Evolutionary conservation across 2,329 filamentous ascomycete species (phyloP), one percentile per base, ranked within the genome.

Genomic region (Penicillium capsulatum): DNA sequence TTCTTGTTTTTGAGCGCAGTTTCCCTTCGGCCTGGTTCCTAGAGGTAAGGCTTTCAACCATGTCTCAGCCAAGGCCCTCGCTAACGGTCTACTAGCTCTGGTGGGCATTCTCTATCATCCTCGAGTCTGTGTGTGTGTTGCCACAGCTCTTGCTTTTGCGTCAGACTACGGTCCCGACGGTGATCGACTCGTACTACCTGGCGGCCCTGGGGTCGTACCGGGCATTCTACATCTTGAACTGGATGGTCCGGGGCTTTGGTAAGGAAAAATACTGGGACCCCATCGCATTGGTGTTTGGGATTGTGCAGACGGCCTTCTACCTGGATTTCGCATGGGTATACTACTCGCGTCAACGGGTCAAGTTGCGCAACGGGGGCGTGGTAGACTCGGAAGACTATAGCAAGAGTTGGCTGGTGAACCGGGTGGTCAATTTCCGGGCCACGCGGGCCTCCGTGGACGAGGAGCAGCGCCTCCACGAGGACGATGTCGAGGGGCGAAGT

Each of bases 251-350:
- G 42, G 66, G 79, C 15, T 80, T 85, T 55, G 71, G 73, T 7
- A 70, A 73, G 19, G 76, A 79, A 53, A 63, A 69, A 29, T 70
- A 73, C 47, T 80, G 81, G 45, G 83, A 90, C 54, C 74, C 80
- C 3, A 79, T 91, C 7, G 83, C 86, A 6, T 79, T 92, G 60
- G 78, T 94, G 45, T 96, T 94, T 57, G 91, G 91, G 40, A 70
- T 94, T 44, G 73, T 97, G 17, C 91, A 97, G 69, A 96, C 89
- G 0, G 81, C 84, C 1, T 79, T 96, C 30, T 96, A 96, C 65
- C 63, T 90, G 53, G 91, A 97, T 67, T 97, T 97, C 61, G 89
- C 88, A 24, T 96, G 90, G 89, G 89, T 97, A 1, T 97, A 97
- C 73, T 96, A 86, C 71, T 86, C 84, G 8, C 79, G 91, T 48